Percentiles rank a stretch among this genome's conserved stretches.
phyloP scores from a whole-genome alignment of 2,329 filamentous ascomycete species.

The Aspergillus unguis region DNA sequence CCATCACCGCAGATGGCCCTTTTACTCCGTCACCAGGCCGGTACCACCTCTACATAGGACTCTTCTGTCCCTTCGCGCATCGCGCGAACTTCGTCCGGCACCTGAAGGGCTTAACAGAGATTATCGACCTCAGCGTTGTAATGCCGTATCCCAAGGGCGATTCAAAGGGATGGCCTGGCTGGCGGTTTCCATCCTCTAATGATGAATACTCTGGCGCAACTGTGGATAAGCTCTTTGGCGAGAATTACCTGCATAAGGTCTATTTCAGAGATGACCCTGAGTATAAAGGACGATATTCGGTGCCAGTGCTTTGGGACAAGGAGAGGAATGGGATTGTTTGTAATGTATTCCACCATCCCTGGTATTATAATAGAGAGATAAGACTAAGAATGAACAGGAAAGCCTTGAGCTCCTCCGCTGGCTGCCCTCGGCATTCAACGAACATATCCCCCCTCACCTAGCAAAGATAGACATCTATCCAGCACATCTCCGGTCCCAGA shows the following conservation, averaged over 20 bases:
- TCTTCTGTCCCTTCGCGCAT: constrained; percentile 66
- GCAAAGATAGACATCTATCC: constrained; percentile 55
- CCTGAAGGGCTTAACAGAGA: constrained; percentile 55
- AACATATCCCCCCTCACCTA: constrained; percentile 41
- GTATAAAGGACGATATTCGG: constrained; percentile 60
- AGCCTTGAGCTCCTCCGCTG: constrained; percentile 53
- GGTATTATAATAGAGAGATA: no score
- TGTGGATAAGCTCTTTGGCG: constrained; percentile 57
- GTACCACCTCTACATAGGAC: constrained; percentile 56
- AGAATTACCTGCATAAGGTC: constrained; percentile 58
- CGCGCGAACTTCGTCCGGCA: constrained; percentile 57
- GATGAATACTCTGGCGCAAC: constrained; percentile 59
- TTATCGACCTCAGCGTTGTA: constrained; percentile 58
- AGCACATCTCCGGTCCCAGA: constrained; percentile 42
- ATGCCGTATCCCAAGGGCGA: constrained; percentile 66
- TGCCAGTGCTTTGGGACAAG: constrained; percentile 62
- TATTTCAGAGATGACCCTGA: constrained; percentile 60
- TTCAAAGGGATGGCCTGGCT: constrained; percentile 60
- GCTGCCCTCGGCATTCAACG: constrained; percentile 56
- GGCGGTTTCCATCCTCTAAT: constrained; percentile 54
- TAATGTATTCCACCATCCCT: constrained; percentile 46
- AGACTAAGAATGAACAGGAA: constrained; percentile 2
- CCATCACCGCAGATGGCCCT: constrained; percentile 44
- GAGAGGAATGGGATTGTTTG: constrained; percentile 56
- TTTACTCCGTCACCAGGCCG: constrained; percentile 52